phyloP scores from a whole-genome alignment of 2,329 filamentous ascomycete species.

The Amylocarpus encephaloides region DNA sequence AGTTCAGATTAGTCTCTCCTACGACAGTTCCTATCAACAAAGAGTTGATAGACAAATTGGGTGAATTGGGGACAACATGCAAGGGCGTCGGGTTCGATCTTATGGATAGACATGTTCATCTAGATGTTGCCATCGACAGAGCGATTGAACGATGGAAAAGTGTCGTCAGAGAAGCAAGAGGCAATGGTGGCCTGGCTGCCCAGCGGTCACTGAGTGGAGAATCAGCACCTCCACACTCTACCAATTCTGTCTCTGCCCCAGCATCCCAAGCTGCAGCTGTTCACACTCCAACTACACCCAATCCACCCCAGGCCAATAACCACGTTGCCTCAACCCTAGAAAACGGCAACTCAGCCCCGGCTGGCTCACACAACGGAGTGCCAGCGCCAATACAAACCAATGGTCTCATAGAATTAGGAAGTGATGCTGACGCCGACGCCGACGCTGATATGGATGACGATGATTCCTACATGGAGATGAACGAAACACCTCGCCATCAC shows the following conservation, averaged over 20 bases:
- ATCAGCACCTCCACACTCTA: slow-evolving; percentile 7
- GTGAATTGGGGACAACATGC: slow-evolving; percentile 40
- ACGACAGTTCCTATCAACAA: slow-evolving; percentile 46
- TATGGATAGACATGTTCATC: slow-evolving; percentile 46
- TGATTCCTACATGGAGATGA: slow-evolving; percentile 47
- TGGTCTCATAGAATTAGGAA: slow-evolving; percentile 6
- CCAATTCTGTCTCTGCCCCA: background rate
- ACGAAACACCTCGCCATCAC: slow-evolving; percentile 14
- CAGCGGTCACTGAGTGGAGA: slow-evolving; percentile 41
- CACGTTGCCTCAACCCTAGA: background rate
- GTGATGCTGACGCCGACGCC: slow-evolving; percentile 18
- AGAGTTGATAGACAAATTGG: slow-evolving; percentile 41
- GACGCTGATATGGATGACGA: slow-evolving; percentile 46
- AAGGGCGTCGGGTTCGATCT: slow-evolving; percentile 41
- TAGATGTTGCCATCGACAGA: slow-evolving; percentile 45
- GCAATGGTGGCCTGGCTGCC: slow-evolving; percentile 38
- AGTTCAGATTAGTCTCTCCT: slow-evolving; percentile 49
- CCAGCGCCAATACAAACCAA: slow-evolving; percentile 5
- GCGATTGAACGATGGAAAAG: slow-evolving; percentile 57
- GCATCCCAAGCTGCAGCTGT: slow-evolving; percentile 1
- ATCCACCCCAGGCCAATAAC: background rate
- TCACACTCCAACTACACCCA: slow-evolving; percentile 5
- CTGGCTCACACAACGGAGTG: background rate
- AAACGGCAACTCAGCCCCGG: background rate
- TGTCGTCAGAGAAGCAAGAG: slow-evolving; percentile 43